phyloP scores from a whole-genome alignment of 495 filamentous ascomycete species.

The Parmelia sp. region DNA sequence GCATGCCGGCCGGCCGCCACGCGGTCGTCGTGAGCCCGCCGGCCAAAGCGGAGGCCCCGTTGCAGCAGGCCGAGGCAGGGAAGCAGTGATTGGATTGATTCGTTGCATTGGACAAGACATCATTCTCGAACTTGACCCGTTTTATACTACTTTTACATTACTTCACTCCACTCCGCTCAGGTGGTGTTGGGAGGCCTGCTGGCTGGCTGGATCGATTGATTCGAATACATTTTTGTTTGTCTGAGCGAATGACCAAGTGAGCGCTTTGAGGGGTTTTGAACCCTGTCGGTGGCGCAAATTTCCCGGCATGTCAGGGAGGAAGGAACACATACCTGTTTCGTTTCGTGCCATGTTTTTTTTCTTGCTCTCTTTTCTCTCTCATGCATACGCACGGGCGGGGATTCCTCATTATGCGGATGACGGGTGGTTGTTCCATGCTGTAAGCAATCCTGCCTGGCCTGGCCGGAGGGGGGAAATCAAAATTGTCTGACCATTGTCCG shows the following conservation, averaged over 20 bases:
- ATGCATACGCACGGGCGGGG: not conserved
- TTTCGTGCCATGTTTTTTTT: no score
- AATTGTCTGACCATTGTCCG: not conserved
- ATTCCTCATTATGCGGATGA: no score
- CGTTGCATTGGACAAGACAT: no score
- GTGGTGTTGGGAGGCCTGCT: not conserved
- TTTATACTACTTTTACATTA: no score
- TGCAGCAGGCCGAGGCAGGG: not conserved
- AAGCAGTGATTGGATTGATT: not conserved
- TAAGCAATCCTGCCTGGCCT: not conserved
- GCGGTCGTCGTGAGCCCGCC: not conserved
- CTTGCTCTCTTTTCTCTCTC: no score
- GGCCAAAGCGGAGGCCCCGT: not conserved
- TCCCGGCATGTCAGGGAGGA: not conserved
- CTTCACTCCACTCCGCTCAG: no score
- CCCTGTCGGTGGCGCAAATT: not conserved
- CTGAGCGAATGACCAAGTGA: no score
- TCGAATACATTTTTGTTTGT: no score
- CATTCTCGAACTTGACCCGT: no score
- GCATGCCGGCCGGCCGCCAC: conserved; percentile 15
- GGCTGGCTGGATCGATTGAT: no score
- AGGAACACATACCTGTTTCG: no score
- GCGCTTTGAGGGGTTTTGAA: not conserved
- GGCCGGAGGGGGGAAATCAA: not conserved
- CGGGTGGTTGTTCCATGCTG: not conserved